phyloP scores from a whole-genome alignment of 768 basidiomycete species.

The Pisolithus orientalis region DNA sequence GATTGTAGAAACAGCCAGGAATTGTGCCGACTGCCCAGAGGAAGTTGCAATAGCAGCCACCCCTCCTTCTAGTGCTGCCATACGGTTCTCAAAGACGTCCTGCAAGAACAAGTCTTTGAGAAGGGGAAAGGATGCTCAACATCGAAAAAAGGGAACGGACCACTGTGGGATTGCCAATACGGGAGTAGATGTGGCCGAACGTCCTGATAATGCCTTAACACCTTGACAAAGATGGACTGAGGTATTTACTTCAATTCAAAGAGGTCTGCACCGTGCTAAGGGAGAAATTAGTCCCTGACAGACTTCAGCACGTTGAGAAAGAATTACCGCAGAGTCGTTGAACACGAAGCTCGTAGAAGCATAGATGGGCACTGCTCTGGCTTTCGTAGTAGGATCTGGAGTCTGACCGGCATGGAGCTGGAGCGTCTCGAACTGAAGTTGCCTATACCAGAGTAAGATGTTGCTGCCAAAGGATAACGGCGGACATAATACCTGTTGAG shows the following conservation, averaged over 20 bases:
- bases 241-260: conserved; percentile 36
- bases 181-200: conserved; percentile 47
- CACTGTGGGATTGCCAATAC: conserved; percentile 51
- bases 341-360: conserved; percentile 51
- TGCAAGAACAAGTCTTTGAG: conserved; percentile 9
- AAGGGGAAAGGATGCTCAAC: background rate
- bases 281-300: conserved; percentile 3
- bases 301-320: background rate
- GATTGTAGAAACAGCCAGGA: conserved; percentile 50
- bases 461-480: background rate
- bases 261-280: conserved; percentile 48
- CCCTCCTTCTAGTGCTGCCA: conserved; percentile 61
- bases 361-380: conserved; percentile 61
- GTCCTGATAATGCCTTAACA: conserved; percentile 18
- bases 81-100: conserved; percentile 63
- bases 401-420: conserved; percentile 58
- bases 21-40: conserved; percentile 59
- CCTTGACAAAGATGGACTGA: background rate
- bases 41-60: conserved; percentile 50
- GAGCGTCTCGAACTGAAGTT: conserved; percentile 54
- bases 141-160: conserved; percentile 28
- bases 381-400: conserved; percentile 46
- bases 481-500: conserved; percentile 10
- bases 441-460: conserved; percentile 12
- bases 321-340: conserved; percentile 42